phyloP scores from a whole-genome alignment of 1,139 yeast genomes.

The Wickerhamomyces sp. region DNA sequence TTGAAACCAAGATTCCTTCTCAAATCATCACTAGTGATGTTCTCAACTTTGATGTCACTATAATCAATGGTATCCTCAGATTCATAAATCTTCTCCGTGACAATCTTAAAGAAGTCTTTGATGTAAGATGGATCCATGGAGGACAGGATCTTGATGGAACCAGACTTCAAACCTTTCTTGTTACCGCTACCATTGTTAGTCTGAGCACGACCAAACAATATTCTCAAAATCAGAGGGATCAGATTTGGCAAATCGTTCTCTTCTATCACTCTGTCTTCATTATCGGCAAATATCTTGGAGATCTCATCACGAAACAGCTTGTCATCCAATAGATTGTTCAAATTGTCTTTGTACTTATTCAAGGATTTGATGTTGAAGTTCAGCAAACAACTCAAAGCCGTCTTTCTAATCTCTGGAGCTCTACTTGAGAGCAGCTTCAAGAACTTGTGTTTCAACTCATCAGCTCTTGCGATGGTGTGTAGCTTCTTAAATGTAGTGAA shows the following conservation, averaged over 20 bases:
- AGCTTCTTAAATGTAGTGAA: conserved; percentile 65
- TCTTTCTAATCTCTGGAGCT: conserved; percentile 57
- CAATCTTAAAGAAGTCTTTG: conserved; percentile 54
- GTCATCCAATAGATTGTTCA: conserved; percentile 75
- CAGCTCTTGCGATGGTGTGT: conserved; percentile 45
- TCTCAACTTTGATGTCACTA: conserved; percentile 19
- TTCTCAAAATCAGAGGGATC: conserved; percentile 71
- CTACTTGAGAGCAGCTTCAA: conserved; percentile 59
- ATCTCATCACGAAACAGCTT: conserved; percentile 82
- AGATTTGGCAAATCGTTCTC: conserved; percentile 51
- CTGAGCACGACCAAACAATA: conserved; percentile 85
- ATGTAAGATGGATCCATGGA: conserved; percentile 53
- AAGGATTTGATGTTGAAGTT: conserved; percentile 57
- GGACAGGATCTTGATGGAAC: conserved; percentile 69
- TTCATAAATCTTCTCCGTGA: conserved; percentile 50
- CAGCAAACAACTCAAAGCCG: conserved; percentile 69
- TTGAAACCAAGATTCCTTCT: conserved; percentile 69
- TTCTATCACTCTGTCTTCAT: conserved; percentile 54
- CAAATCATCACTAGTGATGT: conserved; percentile 26
- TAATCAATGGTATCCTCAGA: conserved; percentile 23
- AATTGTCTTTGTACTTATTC: conserved; percentile 65
- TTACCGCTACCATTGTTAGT: conserved; percentile 52
- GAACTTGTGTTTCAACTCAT: conserved; percentile 48
- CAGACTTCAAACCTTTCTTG: conserved; percentile 67
- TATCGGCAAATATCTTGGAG: conserved; percentile 50